A percentile compares a stretch with the other conserved stretches of the same genome.
Evolutionary conservation across 805 yeast genomes (phyloP).

Genomic region (Nadsonia fulvescens): DNA sequence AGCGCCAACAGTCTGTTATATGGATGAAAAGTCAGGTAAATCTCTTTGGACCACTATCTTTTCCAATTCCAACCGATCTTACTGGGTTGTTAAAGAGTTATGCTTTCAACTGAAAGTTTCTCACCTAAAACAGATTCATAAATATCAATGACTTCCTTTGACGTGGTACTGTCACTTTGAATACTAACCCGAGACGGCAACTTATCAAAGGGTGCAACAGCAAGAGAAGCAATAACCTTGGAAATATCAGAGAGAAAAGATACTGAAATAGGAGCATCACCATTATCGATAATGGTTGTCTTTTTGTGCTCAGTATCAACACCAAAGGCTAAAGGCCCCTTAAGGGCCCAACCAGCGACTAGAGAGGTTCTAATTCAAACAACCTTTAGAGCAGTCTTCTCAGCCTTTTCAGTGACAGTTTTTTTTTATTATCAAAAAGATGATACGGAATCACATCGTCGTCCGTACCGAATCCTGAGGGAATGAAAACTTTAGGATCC

Average conservation of each 20-base stretch:
- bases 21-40: slow-evolving; percentile 4
- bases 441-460: no score
- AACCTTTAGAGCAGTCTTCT: slow-evolving; percentile 11
- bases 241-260: slow-evolving; percentile 13
- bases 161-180: slow-evolving; percentile 8
- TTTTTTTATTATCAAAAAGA: no score
- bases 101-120: slow-evolving; percentile 7
- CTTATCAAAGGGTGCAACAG: slow-evolving; percentile 8
- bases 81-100: slow-evolving; percentile 1
- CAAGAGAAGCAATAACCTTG: slow-evolving; percentile 11
- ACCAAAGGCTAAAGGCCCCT: slow-evolving; percentile 1
- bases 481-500: slow-evolving; percentile 42
- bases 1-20: slow-evolving; percentile 1
- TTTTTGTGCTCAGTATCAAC: neutral
- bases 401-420: slow-evolving; percentile 8
- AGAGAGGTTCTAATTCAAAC: slow-evolving; percentile 10
- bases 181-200: slow-evolving; percentile 10
- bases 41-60: slow-evolving; percentile 1
- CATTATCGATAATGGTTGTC: slow-evolving; percentile 7
- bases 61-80: slow-evolving; percentile 4
- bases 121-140: slow-evolving; percentile 11
- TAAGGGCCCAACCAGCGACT: slow-evolving; percentile 8
- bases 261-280: slow-evolving; percentile 6
- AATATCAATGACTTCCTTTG: slow-evolving; percentile 6
- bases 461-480: slow-evolving; percentile 74